Percentiles rank a stretch among this genome's conserved stretches.
These are phyloP conservation scores for Apiotrichum sp. DNA, from an alignment of 1,284 basidiomycete species.

Conservation along the genomic window DNA sequence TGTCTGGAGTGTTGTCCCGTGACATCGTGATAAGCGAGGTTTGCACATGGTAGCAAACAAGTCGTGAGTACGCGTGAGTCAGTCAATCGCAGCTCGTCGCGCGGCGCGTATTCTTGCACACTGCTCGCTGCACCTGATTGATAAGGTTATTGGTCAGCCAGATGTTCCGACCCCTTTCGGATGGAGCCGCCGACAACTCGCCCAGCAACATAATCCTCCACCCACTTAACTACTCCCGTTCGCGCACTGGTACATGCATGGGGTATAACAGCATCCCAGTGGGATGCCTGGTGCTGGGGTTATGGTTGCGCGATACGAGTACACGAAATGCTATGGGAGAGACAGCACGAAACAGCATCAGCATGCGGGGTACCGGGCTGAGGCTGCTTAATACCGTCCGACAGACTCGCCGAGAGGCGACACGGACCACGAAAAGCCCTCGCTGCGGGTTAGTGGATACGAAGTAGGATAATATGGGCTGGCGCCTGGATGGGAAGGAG, in stretches of 20 bases:
- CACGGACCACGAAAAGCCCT: conserved; percentile 48
- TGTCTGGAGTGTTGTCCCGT: too few species aligned
- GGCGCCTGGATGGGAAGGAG: not conserved
- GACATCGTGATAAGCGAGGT: too few species aligned
- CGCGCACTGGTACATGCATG: conserved; percentile 4
- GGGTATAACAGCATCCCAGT: not conserved
- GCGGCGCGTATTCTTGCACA: too few species aligned
- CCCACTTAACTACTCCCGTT: not conserved
- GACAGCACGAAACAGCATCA: too few species aligned
- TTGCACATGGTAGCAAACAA: too few species aligned
- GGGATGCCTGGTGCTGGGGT: not conserved
- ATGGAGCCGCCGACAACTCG: not conserved
- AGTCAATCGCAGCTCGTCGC: too few species aligned
- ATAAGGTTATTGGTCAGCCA: too few species aligned
- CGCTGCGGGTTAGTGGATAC: conserved; percentile 19
- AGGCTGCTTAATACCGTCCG: conserved; percentile 30
- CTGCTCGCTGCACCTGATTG: too few species aligned
- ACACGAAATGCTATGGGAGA: not conserved
- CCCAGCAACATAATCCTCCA: not conserved
- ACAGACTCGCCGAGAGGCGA: conserved; percentile 47
- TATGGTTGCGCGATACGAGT: not conserved
- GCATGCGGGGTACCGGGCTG: not conserved
- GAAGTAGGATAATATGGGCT: too few species aligned
- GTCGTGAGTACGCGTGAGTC: too few species aligned
- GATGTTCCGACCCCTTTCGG: too few species aligned